phyloP scores from a whole-genome alignment of 352 stramenopile species.

The Peronospora tabacina region DNA sequence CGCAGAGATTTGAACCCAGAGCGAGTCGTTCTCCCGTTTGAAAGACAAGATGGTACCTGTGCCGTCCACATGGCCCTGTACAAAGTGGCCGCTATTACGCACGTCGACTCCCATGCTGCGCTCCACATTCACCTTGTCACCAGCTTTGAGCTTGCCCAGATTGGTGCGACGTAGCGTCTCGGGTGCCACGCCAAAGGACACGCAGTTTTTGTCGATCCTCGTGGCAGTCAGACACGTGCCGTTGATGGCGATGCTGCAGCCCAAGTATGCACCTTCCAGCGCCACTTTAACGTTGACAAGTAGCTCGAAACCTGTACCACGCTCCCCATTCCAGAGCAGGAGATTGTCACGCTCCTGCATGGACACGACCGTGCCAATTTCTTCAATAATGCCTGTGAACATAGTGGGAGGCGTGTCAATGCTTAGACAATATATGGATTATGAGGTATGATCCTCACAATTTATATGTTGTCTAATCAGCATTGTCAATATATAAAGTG shows the following conservation, averaged over 20 bases:
- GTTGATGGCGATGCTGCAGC: slow-evolving; percentile 96
- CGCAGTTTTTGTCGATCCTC: slow-evolving; percentile 70
- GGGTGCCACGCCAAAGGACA: slow-evolving; percentile 92
- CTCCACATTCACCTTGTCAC: slow-evolving; percentile 93
- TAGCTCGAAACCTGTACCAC: slow-evolving; percentile 86
- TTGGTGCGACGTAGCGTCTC: slow-evolving; percentile 95
- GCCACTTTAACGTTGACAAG: slow-evolving; percentile 71
- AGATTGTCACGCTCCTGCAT: slow-evolving; percentile 90
- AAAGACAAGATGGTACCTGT: slow-evolving; percentile 87
- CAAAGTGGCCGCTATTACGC: slow-evolving; percentile 97
- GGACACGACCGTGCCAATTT: slow-evolving; percentile 93
- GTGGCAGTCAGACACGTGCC: slow-evolving; percentile 97
- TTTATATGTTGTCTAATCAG: no score
- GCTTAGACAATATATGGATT: slow-evolving; percentile 2
- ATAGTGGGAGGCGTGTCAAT: slow-evolving; percentile 33
- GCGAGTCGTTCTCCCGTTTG: slow-evolving; percentile 90
- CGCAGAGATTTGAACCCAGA: slow-evolving; percentile 91
- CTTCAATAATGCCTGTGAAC: slow-evolving; percentile 98
- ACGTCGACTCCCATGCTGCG: slow-evolving; percentile 82
- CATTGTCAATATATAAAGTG: no score
- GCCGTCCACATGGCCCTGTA: slow-evolving; percentile 97
- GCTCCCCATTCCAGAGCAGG: slow-evolving; percentile 92
- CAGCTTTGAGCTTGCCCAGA: slow-evolving; percentile 53
- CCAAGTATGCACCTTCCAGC: slow-evolving; percentile 81
- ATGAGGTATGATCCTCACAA: no score